phyloP scores from a whole-genome alignment of 1,284 basidiomycete genomes.

The Ustilago vetiveriae region DNA sequence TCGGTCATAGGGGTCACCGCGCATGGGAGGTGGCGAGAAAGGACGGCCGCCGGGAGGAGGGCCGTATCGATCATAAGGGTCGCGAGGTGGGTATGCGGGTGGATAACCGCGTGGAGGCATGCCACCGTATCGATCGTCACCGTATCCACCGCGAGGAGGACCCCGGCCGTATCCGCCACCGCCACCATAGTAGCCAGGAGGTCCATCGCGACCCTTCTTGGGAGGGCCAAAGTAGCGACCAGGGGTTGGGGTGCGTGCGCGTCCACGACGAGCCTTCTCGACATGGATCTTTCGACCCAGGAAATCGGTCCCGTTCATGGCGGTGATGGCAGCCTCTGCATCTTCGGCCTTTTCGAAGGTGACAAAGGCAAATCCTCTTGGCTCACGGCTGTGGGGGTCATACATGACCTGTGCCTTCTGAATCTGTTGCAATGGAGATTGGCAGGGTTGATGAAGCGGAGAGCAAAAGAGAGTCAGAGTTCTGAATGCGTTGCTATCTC shows the following conservation, averaged over 20 bases:
- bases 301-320: conserved; percentile 82
- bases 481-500: neutral
- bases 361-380: conserved; percentile 97
- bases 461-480: neutral
- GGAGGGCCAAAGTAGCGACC: conserved; percentile 92
- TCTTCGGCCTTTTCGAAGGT: conserved; percentile 89
- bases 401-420: conserved; percentile 89
- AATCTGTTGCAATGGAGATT: conserved; percentile 64
- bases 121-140: conserved; percentile 74
- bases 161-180: conserved; percentile 33
- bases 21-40: conserved; percentile 48
- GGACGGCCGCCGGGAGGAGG: conserved; percentile 53
- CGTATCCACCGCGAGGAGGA: conserved; percentile 39
- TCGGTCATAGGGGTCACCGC: conserved; percentile 47
- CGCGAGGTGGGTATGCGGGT: conserved; percentile 62
- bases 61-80: conserved; percentile 65
- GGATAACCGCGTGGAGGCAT: conserved; percentile 75
- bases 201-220: conserved; percentile 74
- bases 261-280: conserved; percentile 92
- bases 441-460: neutral
- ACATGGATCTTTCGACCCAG: conserved; percentile 86
- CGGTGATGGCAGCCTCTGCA: conserved; percentile 86
- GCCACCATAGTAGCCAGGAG: conserved; percentile 48
- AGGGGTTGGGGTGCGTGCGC: conserved; percentile 92
- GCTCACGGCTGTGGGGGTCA: conserved; percentile 94